phyloP scores from a whole-genome alignment of 1,284 basidiomycete species.

The Sporisorium scitamineum region DNA sequence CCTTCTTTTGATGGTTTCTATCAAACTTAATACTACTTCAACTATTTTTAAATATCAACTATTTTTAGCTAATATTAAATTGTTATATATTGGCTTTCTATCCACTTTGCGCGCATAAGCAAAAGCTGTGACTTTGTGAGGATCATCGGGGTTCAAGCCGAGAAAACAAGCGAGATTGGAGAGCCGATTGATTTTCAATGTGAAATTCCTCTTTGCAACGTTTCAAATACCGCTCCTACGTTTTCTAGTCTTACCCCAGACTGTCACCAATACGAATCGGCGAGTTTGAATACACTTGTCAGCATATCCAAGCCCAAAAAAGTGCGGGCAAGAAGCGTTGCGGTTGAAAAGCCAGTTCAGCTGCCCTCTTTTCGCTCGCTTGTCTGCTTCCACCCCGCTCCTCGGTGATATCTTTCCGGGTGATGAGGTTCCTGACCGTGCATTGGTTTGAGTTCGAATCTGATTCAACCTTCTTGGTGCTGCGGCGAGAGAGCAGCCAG shows the following conservation, averaged over 20 bases:
- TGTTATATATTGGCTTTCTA: too few relatives aligned
- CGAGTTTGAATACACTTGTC: too few relatives aligned
- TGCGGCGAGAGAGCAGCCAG: too few relatives aligned
- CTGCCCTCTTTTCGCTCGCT: neutral
- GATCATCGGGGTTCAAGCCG: constrained; percentile 15
- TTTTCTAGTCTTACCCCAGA: constrained; percentile 16
- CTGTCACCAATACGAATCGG: neutral
- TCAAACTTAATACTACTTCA: too few relatives aligned
- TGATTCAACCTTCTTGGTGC: too few relatives aligned
- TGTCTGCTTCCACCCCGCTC: neutral
- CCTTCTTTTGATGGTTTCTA: too few relatives aligned
- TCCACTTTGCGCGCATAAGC: too few relatives aligned
- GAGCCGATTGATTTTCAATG: constrained; percentile 19
- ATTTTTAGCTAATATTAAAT: too few relatives aligned
- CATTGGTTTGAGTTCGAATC: too few relatives aligned
- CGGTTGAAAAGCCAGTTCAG: neutral
- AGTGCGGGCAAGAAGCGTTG: neutral
- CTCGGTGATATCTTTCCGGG: too few relatives aligned
- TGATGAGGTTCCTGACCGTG: too few relatives aligned
- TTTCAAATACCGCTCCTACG: neutral
- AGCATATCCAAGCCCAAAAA: neutral
- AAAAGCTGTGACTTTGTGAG: neutral
- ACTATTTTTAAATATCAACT: too few relatives aligned
- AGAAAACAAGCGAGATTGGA: constrained; percentile 25
- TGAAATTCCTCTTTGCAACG: constrained; percentile 27